phyloP scores from a whole-genome alignment of 2,329 filamentous ascomycete species.

The Passalora sequoiae region DNA sequence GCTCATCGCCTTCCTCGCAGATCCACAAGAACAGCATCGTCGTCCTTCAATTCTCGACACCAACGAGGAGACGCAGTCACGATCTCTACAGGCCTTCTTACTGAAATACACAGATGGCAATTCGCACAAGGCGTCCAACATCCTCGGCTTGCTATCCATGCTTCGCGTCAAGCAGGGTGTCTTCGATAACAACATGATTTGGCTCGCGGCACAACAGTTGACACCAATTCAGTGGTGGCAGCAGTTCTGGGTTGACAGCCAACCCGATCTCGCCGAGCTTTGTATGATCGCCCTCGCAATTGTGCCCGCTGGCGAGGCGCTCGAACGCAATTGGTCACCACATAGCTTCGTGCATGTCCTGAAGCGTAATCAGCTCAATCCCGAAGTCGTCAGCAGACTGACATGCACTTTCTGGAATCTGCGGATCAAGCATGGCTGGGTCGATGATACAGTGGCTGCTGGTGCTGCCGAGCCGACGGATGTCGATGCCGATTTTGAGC shows the following conservation, averaged over 20 bases:
- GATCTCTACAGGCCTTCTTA: constrained; percentile 22
- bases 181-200: constrained; percentile 24
- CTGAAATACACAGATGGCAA: constrained; percentile 24
- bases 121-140: constrained; percentile 14
- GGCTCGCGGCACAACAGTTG: constrained; percentile 25
- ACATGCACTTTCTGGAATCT: constrained; percentile 22
- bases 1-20: constrained; percentile 24
- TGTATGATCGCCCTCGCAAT: constrained; percentile 23
- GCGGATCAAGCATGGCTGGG: constrained; percentile 25
- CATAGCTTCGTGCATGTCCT: constrained; percentile 23
- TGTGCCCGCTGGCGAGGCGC: constrained; percentile 14
- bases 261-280: constrained; percentile 22
- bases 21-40: constrained; percentile 22
- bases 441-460: constrained; percentile 15
- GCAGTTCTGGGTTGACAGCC: constrained; percentile 24
- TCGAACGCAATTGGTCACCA: constrained; percentile 25
- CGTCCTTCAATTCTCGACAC: constrained; percentile 23
- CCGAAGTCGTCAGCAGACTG: constrained; percentile 20
- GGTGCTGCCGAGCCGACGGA: constrained; percentile 6
- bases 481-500: constrained; percentile 12
- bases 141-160: constrained; percentile 22
- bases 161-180: constrained; percentile 23
- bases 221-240: constrained; percentile 25
- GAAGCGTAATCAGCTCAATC: constrained; percentile 22
- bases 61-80: constrained; percentile 23